phyloP scores from a whole-genome alignment of 176 grass and related monocot genomes.

The Miscanthus lutarioriparius region DNA sequence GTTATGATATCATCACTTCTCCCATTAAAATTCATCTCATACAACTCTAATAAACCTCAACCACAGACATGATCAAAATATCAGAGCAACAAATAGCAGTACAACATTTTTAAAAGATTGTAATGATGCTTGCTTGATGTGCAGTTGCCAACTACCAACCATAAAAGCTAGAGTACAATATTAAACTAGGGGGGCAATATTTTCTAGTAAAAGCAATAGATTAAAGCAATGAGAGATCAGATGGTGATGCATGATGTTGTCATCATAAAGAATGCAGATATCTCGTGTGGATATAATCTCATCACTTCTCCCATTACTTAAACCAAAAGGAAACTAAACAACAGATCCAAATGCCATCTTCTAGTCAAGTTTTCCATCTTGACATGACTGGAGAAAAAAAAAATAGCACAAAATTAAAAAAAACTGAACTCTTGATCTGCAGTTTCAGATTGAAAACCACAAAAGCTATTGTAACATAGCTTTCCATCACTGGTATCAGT shows the following conservation, averaged over 20 bases:
- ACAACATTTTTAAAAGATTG: not conserved
- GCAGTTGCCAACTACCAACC: not conserved
- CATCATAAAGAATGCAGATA: constrained; percentile 59
- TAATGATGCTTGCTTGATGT: not conserved
- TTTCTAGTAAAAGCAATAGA: not conserved
- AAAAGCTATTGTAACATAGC: constrained; percentile 28
- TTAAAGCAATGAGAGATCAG: constrained; percentile 35
- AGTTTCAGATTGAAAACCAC: constrained; percentile 58
- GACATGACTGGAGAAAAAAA: not conserved
- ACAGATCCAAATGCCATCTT: too few species aligned
- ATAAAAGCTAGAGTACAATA: not conserved
- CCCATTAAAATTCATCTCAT: not conserved
- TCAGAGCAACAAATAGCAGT: not conserved
- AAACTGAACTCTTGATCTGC: not conserved
- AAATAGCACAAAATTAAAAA: accelerated
- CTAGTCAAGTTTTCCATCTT: not conserved
- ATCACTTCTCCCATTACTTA: constrained; percentile 18
- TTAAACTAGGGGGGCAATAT: not conserved
- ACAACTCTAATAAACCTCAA: not conserved
- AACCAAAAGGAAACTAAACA: not conserved
- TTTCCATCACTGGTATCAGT: constrained; percentile 43
- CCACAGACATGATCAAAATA: not conserved
- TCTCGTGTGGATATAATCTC: constrained; percentile 48
- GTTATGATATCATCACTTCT: constrained; percentile 53
- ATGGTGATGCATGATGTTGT: constrained; percentile 57